phyloP scores from a whole-genome alignment of 805 yeast species.

The Lipomyces japonicus region DNA sequence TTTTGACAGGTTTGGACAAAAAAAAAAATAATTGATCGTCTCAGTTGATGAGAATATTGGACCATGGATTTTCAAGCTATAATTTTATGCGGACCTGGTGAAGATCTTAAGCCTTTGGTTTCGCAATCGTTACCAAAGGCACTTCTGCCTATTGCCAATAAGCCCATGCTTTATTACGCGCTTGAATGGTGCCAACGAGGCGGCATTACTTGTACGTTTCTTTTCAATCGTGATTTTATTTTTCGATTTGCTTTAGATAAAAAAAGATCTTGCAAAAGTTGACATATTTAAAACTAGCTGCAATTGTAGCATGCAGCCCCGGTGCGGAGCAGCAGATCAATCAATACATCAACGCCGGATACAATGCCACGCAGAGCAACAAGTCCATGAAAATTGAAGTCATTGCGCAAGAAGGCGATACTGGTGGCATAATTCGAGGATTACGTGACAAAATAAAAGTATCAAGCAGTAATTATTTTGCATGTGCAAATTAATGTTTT shows the following conservation, averaged over 20 bases:
- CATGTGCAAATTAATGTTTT: neutral
- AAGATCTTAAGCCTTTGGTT: conserved; percentile 62
- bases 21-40: too few relatives aligned
- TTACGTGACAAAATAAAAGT: conserved; percentile 38
- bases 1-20: too few relatives aligned
- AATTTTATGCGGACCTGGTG: conserved; percentile 84
- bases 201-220: conserved; percentile 25
- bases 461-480: neutral
- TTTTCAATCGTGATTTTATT: neutral
- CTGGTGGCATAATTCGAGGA: conserved; percentile 61
- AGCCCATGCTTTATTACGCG: conserved; percentile 81
- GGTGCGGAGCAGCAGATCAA: conserved; percentile 49
- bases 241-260: neutral
- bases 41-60: neutral
- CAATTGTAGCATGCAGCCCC: conserved; percentile 46
- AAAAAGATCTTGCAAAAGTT: conserved; percentile 44
- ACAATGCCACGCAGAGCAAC: conserved; percentile 20
- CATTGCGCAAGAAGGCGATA: conserved; percentile 47
- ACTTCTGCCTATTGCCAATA: conserved; percentile 80
- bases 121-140: conserved; percentile 73
- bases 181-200: conserved; percentile 77
- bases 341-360: conserved; percentile 29
- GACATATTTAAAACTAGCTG: conserved; percentile 44
- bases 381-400: conserved; percentile 55
- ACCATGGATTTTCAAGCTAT: conserved; percentile 89